phyloP scores from a whole-genome alignment of 768 basidiomycete genomes.

The Trametes elegans region DNA sequence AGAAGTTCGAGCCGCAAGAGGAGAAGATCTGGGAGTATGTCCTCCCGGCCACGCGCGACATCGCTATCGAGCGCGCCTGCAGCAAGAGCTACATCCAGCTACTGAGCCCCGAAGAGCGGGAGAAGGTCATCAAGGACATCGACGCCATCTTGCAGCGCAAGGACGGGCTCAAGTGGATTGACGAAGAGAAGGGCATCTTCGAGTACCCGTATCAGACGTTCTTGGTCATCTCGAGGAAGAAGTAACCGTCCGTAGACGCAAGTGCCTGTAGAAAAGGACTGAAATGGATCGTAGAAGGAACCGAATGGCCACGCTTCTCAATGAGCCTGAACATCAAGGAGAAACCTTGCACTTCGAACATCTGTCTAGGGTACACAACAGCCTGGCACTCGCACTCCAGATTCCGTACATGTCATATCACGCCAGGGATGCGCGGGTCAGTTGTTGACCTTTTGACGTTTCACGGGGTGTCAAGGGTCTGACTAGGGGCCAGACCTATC shows the following conservation, averaged over 20 bases:
- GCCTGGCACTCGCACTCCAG: too few relatives aligned
- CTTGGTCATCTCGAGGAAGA: slow-evolving; percentile 51
- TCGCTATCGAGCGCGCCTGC: slow-evolving; percentile 61
- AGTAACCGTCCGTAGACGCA: slow-evolving; percentile 26
- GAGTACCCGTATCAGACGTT: slow-evolving; percentile 77
- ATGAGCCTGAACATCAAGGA: too few relatives aligned
- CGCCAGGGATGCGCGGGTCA: too few relatives aligned
- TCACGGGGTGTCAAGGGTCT: too few relatives aligned
- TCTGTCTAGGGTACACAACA: too few relatives aligned
- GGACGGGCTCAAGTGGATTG: slow-evolving; percentile 71
- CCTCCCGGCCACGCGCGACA: slow-evolving; percentile 51
- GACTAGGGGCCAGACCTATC: too few relatives aligned
- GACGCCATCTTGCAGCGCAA: slow-evolving; percentile 54
- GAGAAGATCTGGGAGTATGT: slow-evolving; percentile 55
- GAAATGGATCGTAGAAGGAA: neutral
- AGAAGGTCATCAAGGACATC: slow-evolving; percentile 48
- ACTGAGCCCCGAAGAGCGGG: slow-evolving; percentile 55
- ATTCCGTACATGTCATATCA: too few relatives aligned
- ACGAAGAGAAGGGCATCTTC: slow-evolving; percentile 70
- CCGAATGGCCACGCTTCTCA: too few relatives aligned
- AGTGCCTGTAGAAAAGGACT: neutral
- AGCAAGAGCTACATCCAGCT: slow-evolving; percentile 87
- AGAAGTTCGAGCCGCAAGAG: slow-evolving; percentile 56
- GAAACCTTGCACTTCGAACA: too few relatives aligned
- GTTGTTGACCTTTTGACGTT: too few relatives aligned